Conservation (phyloP, 2,329 filamentous ascomycete species). For the Ascochyta clinopodiicola region DNA sequence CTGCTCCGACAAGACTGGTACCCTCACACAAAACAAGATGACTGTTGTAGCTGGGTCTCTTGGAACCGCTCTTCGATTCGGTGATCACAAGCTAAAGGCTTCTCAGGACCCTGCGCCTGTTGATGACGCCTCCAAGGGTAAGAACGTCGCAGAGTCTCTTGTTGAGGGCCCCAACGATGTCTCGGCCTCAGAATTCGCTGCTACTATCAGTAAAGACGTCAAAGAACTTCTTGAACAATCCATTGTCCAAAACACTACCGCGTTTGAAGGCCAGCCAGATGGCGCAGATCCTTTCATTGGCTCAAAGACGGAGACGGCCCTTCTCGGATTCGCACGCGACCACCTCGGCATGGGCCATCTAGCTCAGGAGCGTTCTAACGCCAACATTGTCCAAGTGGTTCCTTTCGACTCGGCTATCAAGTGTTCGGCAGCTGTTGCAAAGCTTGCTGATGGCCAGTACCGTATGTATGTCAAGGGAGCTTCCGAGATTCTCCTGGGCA, state of each 20-base stretch:
- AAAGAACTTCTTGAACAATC: slow-evolving; percentile 67
- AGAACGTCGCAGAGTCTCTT: slow-evolving; percentile 39
- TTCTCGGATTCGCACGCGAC: slow-evolving; percentile 72
- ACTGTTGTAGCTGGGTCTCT: slow-evolving; percentile 74
- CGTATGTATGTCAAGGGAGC: slow-evolving; percentile 63
- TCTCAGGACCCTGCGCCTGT: slow-evolving; percentile 21
- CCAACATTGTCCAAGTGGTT: slow-evolving; percentile 62
- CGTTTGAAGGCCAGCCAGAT: slow-evolving; percentile 52
- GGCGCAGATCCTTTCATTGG: slow-evolving; percentile 66
- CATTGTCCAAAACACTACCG: slow-evolving; percentile 49
- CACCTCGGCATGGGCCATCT: slow-evolving; percentile 69
- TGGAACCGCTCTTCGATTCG: slow-evolving; percentile 65
- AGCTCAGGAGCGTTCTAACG: slow-evolving; percentile 67
- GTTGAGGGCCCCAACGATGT: slow-evolving; percentile 55
- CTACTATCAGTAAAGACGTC: slow-evolving; percentile 58
- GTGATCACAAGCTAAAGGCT: slow-evolving; percentile 49
- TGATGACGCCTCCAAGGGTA: slow-evolving; percentile 43
- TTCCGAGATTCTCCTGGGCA: slow-evolving; percentile 57
- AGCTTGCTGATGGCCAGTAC: slow-evolving; percentile 61
- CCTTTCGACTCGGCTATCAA: slow-evolving; percentile 71
- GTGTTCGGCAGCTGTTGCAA: slow-evolving; percentile 72
- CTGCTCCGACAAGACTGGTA: slow-evolving; percentile 68
- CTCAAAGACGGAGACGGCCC: slow-evolving; percentile 78
- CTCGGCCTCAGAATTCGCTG: slow-evolving; percentile 61
- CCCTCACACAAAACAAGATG: slow-evolving; percentile 54